Evolutionary conservation across 306 rosid genomes (phyloP).

Genomic region (Albizia julibrissin): DNA sequence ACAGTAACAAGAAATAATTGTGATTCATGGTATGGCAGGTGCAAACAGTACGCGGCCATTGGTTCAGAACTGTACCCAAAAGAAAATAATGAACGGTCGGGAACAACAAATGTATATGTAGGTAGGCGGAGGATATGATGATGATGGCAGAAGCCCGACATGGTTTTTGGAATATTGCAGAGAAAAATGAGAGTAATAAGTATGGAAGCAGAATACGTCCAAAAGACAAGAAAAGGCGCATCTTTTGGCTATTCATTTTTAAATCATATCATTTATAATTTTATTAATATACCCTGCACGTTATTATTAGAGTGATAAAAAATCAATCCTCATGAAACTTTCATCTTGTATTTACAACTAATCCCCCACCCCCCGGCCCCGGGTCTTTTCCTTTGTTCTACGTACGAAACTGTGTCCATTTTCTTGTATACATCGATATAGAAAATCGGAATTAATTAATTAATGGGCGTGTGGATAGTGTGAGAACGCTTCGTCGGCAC

Average conservation of each 20-base stretch:
- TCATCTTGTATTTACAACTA: not conserved
- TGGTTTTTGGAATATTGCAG: conserved; percentile 25
- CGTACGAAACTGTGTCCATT: not conserved
- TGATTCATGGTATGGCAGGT: not conserved
- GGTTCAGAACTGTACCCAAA: conserved; percentile 1
- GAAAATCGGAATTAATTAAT: not conserved
- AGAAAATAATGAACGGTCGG: not conserved
- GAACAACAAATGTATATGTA: not conserved
- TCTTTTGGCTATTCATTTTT: not conserved
- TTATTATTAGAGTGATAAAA: not conserved
- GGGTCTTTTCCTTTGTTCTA: not conserved
- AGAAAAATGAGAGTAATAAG: conserved; percentile 8
- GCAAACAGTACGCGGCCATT: not conserved
- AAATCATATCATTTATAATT: too few species aligned
- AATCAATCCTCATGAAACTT: not conserved
- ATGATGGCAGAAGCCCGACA: not conserved
- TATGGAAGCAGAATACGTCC: conserved; percentile 15
- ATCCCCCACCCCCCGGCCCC: too few species aligned
- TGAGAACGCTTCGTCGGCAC: conserved; percentile 12
- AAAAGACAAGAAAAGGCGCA: conserved; percentile 2
- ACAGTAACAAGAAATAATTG: not conserved
- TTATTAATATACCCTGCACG: not conserved
- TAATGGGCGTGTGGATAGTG: not conserved
- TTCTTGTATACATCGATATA: not conserved
- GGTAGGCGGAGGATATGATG: not conserved